Conservation (phyloP, 805 yeast genomes). For the Tanozyma kutaoensis region DNA sequence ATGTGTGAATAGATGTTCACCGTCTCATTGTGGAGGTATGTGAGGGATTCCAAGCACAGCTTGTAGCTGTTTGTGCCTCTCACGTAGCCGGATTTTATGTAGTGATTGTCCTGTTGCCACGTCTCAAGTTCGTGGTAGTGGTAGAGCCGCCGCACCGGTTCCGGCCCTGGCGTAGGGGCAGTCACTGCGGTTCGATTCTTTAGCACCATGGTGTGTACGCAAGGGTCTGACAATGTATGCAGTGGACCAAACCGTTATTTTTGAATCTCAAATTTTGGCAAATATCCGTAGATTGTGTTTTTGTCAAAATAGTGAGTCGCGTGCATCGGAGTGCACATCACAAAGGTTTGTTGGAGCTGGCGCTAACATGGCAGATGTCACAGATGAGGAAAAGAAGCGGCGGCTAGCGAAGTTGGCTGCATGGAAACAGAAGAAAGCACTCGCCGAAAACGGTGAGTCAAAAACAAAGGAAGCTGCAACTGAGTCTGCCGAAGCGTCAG, state of each 20-base stretch:
- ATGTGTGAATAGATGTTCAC: conserved; percentile 62
- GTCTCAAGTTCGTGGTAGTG: conserved; percentile 46
- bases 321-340: too few relatives aligned
- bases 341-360: too few relatives aligned
- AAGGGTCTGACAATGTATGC: too few relatives aligned
- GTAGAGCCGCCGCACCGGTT: conserved; percentile 5
- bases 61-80: conserved; percentile 35
- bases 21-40: conserved; percentile 55
- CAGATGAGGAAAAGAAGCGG: conserved; percentile 20
- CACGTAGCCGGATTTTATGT: conserved; percentile 52
- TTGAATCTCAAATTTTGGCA: too few relatives aligned
- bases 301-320: too few relatives aligned
- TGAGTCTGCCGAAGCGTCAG: neutral
- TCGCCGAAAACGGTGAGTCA: neutral
- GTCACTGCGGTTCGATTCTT: too few relatives aligned
- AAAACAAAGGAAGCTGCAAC: neutral
- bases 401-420: conserved; percentile 42
- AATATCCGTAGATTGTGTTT: too few relatives aligned
- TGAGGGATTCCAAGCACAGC: conserved; percentile 34
- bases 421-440: conserved; percentile 46
- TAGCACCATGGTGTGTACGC: too few relatives aligned
- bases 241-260: too few relatives aligned
- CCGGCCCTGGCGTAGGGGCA: too few relatives aligned
- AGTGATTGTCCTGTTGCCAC: conserved; percentile 70
- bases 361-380: too few relatives aligned